phyloP scores from a whole-genome alignment of 176 grass and related monocot species.

The Sorghum bicolor region DNA sequence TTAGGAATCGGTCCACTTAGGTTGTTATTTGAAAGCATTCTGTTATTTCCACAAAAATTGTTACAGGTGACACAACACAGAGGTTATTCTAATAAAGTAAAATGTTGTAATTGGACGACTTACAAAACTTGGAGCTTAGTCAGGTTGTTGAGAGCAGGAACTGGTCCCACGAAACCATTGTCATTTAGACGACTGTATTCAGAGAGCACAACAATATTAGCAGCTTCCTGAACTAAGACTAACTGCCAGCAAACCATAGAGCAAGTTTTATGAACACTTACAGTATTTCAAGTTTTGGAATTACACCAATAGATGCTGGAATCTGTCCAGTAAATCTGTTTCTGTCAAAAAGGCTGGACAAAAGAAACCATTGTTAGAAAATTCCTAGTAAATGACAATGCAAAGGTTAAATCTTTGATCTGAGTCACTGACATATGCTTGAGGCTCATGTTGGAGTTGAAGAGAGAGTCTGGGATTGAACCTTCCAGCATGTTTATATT shows the following conservation, averaged over 20 bases:
- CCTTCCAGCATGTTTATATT: constrained; percentile 66
- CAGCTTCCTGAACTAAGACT: not conserved
- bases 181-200: constrained; percentile 57
- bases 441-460: constrained; percentile 51
- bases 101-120: constrained; percentile 18
- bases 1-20: constrained; percentile 61
- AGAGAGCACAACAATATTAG: constrained; percentile 20
- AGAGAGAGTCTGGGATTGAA: constrained; percentile 56
- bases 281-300: constrained; percentile 64
- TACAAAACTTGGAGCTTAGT: constrained; percentile 57
- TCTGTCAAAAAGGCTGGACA: constrained; percentile 63
- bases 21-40: constrained; percentile 68
- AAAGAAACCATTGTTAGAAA: constrained; percentile 8
- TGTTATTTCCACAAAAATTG: constrained; percentile 18
- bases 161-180: constrained; percentile 36
- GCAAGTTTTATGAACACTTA: constrained; percentile 47
- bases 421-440: constrained; percentile 61
- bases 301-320: constrained; percentile 48
- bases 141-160: constrained; percentile 56
- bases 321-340: constrained; percentile 61
- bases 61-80: not conserved
- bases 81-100: not conserved
- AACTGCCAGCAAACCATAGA: not conserved
- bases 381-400: not conserved
- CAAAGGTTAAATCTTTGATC: constrained; percentile 25